Percentiles rank a stretch among this genome's conserved stretches.
Evolutionary conservation across 305 asterid genomes (phyloP).

Genomic region (Fraxinus sp.): DNA sequence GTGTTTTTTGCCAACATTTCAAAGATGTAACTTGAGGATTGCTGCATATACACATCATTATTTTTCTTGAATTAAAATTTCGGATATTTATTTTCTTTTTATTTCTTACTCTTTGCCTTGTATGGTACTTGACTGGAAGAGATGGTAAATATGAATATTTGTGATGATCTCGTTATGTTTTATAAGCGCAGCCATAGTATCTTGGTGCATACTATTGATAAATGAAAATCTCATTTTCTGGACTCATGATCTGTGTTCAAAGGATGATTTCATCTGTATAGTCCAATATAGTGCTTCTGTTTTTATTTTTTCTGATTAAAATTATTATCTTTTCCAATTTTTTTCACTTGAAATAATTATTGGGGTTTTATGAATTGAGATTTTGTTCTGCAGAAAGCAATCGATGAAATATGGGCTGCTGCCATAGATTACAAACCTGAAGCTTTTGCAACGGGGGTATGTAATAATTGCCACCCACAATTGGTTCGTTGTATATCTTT

Average conservation of each 20-base stretch:
- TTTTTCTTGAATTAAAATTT: neutral
- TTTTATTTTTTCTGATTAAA: neutral
- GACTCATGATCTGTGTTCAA: neutral
- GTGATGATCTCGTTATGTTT: neutral
- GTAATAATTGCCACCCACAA: conserved; percentile 20
- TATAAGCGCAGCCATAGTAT: neutral
- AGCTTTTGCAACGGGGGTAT: conserved; percentile 93
- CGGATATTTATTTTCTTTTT: neutral
- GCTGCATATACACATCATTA: neutral
- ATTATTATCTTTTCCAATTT: neutral
- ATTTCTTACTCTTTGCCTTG: neutral
- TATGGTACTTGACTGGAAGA: neutral
- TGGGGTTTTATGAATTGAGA: neutral
- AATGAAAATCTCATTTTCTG: neutral
- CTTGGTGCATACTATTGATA: neutral
- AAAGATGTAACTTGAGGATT: neutral
- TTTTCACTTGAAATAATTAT: neutral
- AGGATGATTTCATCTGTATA: neutral
- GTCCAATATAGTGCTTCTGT: neutral
- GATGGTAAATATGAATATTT: neutral
- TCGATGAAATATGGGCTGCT: conserved; percentile 93
- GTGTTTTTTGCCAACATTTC: neutral
- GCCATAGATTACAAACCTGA: conserved; percentile 95
- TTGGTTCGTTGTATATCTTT: conserved; percentile 6
- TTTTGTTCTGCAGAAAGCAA: conserved; percentile 68